Evolutionary conservation across 2,329 filamentous ascomycete genomes (phyloP).

Genomic region (Diaporthe destruens): DNA sequence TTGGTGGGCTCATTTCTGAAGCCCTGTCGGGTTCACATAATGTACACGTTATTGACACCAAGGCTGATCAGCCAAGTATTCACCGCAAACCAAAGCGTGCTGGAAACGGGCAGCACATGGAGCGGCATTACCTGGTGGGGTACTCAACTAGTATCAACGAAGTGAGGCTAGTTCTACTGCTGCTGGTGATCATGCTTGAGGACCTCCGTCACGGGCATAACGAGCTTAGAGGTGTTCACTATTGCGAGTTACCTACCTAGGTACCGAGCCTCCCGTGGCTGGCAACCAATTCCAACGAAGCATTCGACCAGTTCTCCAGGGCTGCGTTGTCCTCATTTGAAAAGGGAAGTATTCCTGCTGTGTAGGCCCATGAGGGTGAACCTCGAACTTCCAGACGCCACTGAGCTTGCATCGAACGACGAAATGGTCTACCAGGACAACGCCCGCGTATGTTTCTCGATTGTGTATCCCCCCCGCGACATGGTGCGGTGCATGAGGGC

Average conservation of each 20-base stretch:
- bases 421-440: background rate
- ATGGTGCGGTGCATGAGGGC: background rate
- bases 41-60: background rate
- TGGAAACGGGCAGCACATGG: background rate
- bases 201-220: background rate
- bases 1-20: background rate
- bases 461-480: constrained; percentile 4
- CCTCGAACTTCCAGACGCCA: background rate
- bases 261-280: no score
- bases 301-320: background rate
- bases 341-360: background rate
- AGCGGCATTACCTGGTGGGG: background rate
- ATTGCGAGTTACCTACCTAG: background rate
- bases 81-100: background rate
- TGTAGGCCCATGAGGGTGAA: no score
- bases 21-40: no score
- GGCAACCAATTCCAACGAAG: background rate
- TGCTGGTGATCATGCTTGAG: background rate
- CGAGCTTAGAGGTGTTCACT: background rate
- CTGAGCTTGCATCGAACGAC: background rate
- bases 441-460: background rate
- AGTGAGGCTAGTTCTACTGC: background rate
- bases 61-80: background rate
- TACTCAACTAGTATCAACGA: background rate
- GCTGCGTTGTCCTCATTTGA: background rate